Evolutionary conservation across 1,284 basidiomycete genomes (phyloP).

Genomic region (Ceratobasidium sp.): DNA sequence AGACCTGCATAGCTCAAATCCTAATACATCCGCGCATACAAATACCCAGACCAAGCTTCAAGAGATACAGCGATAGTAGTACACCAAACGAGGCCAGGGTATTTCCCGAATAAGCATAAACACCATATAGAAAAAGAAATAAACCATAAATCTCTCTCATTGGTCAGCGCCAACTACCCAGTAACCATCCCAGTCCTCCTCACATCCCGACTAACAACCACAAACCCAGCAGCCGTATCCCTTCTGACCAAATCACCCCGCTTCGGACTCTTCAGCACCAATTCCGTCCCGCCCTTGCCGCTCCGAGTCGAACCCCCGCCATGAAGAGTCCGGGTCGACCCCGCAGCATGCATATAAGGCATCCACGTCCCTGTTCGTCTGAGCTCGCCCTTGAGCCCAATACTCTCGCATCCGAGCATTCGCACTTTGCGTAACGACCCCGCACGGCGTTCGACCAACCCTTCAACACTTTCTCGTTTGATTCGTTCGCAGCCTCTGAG

Average conservation of each 20-base stretch:
- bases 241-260: not conserved
- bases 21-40: too few relatives aligned
- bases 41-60: too few relatives aligned
- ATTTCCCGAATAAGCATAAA: too few relatives aligned
- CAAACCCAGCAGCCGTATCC: conserved; percentile 36
- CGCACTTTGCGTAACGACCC: conserved; percentile 24
- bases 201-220: conserved; percentile 26
- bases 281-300: not conserved
- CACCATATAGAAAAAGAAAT: too few relatives aligned
- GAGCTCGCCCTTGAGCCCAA: conserved; percentile 35
- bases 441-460: conserved; percentile 24
- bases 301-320: not conserved
- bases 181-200: conserved; percentile 18
- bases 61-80: too few relatives aligned
- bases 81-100: too few relatives aligned
- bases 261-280: conserved; percentile 16
- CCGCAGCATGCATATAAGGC: not conserved
- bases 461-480: conserved; percentile 12
- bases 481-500: conserved; percentile 29
- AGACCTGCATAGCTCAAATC: too few relatives aligned
- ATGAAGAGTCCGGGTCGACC: too few relatives aligned
- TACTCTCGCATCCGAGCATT: conserved; percentile 37
- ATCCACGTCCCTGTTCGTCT: conserved; percentile 30
- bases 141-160: too few relatives aligned
- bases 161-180: not conserved